Evolutionary conservation across 2,329 filamentous ascomycete species (phyloP), one percentile per base, ranked within the genome.

Genomic region (Coniella vitis): DNA sequence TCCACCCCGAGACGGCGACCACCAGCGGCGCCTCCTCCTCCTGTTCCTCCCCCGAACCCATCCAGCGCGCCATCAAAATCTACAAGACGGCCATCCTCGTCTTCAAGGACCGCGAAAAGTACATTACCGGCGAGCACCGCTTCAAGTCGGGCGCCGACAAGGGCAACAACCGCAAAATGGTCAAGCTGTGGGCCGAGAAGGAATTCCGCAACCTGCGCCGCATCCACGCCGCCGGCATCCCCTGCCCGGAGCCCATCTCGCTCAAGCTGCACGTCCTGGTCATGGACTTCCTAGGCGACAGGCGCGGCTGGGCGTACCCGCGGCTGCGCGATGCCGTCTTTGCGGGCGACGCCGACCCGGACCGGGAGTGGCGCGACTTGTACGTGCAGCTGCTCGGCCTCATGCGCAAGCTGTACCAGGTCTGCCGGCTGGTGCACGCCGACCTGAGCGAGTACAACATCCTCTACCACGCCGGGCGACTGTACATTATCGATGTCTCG

Each of bases 361-460:
- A 29, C 5, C 5, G 87, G 29, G 71, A 84, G 61, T 97, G 90
- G 89, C 76, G 78, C 45, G 70, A 72, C 14, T 72, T 96, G 13
- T 98, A 98, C 64, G 65, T 89, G 12, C 86, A 95, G 63, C 75
- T 96, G 4, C 69, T 98, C 13, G 82, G 84, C 17, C 83, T 95
- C 61, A 95, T 98, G 89, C 84, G 90, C 46, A 83, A 83, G 50
- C 84, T 98, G 75, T 97, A 96, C 69, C 90, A 95, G 63, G 82
- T 85, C 36, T 98, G 93, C 68, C 81, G 79, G 47, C 81, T 98
- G 7, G 91, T 98, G 1, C 93, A 98, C 64, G 93, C 90, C 43
- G 93, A 98, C 79, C 66, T 98, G 64, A 95, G 88, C 73, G 93
- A 98, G 75, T 98, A 98, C 79, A 98, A 98, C 62, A 81, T 97